These are phyloP conservation scores for Colletotrichum lupini DNA, from an alignment of 2,329 filamentous ascomycete genomes.

Conservation along the genomic window DNA sequence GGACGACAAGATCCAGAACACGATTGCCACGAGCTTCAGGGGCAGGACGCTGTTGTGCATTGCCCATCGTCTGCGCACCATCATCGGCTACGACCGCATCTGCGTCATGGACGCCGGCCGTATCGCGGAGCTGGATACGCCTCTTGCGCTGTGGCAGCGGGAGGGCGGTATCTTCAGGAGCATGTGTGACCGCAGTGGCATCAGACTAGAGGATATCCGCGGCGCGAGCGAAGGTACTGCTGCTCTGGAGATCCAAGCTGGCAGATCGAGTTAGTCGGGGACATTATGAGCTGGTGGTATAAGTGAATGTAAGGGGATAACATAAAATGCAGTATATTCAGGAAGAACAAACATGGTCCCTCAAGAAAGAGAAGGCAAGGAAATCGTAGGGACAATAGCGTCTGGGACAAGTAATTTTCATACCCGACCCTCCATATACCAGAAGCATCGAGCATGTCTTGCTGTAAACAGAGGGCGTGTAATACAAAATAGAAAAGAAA, in stretches of 20 bases:
- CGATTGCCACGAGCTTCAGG: conserved; percentile 85
- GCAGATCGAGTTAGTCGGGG: conserved; percentile 16
- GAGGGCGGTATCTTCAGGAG: conserved; percentile 82
- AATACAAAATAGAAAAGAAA: background rate
- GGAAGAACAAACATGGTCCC: background rate
- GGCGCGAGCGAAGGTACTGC: conserved; percentile 52
- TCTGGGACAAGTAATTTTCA: background rate
- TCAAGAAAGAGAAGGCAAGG: background rate
- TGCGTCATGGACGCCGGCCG: conserved; percentile 93
- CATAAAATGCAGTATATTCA: conserved; percentile 31
- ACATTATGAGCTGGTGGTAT: too few relatives aligned
- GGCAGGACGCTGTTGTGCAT: conserved; percentile 93
- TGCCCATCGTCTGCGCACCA: conserved; percentile 90
- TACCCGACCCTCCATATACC: background rate
- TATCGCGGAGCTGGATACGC: conserved; percentile 88
- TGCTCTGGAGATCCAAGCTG: conserved; percentile 17
- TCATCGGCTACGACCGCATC: conserved; percentile 94
- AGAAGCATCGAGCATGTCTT: background rate
- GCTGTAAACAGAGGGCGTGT: background rate
- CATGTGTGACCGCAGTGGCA: conserved; percentile 91
- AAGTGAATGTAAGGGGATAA: background rate
- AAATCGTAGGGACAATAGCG: background rate
- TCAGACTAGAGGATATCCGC: conserved; percentile 67
- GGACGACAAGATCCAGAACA: conserved; percentile 92
- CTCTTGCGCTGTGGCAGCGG: conserved; percentile 75